Evolutionary conservation across 805 yeast genomes (phyloP).

Genomic region (Tetrapisispora phaffii): DNA sequence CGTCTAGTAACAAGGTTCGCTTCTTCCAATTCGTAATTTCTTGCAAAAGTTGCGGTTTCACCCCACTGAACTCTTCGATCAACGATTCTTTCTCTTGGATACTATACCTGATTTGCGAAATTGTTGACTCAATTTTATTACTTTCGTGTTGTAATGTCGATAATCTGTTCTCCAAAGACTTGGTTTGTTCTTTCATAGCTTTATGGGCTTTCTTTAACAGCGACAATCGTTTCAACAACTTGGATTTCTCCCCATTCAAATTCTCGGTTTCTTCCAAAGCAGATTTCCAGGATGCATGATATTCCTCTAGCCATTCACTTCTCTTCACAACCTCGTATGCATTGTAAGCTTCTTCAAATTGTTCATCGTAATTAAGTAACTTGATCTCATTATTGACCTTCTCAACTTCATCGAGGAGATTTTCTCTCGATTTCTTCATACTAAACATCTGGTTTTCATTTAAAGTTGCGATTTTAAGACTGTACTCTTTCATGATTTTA

Average conservation of each 20-base stretch:
- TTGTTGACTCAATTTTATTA: background rate
- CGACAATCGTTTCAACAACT: conserved; percentile 8
- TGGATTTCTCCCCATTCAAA: conserved; percentile 15
- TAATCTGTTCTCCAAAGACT: conserved; percentile 1
- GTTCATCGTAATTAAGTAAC: conserved; percentile 9
- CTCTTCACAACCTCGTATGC: conserved; percentile 12
- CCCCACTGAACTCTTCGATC: conserved; percentile 1
- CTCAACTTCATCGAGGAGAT: conserved; percentile 23
- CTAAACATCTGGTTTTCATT: conserved; percentile 29
- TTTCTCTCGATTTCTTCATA: conserved; percentile 25
- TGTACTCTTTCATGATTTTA: conserved; percentile 28
- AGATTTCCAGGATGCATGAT: conserved; percentile 23
- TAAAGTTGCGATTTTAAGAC: conserved; percentile 31
- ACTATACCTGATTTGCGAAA: background rate
- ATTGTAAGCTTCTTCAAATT: conserved; percentile 13
- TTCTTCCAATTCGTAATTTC: background rate
- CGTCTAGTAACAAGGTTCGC: conserved; percentile 22
- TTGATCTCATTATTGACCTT: conserved; percentile 21
- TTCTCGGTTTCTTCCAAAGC: conserved; percentile 23
- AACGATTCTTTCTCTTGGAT: background rate
- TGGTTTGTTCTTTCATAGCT: too few species aligned
- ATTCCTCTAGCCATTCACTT: conserved; percentile 19
- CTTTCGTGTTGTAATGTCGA: background rate
- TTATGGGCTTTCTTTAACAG: background rate
- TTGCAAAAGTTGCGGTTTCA: background rate